Base-by-base conservation (phyloP, 106 monocot species). In the Dendrobium nobile region DNA sequence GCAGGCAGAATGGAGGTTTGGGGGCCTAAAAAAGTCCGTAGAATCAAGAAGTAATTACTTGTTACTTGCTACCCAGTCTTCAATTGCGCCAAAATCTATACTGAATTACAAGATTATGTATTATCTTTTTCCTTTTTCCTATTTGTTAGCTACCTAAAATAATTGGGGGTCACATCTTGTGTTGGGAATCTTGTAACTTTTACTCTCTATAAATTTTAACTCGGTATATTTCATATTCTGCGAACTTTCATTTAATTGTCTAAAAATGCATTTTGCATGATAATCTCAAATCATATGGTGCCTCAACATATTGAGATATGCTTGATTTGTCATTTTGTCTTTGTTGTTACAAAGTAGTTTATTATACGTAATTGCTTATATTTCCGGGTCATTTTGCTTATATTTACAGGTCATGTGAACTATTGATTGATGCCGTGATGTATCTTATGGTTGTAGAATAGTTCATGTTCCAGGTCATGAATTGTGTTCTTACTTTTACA, bases 1-100 rank as follows among this genome's bases (percentile, higher is more conserved):
- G 54, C 82, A 0, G 97, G 94, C 19, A 84, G 92, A 43, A 94
- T 97, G 94, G 97, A 97, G 84, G 97, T 97, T 42, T 97, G 97
- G 97, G 97, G 97, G 37, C 75, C 78, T 5, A 92, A 88, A 85
- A 97, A 91, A 82, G 87, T 82, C 17, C 81, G 88, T 7, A 84
- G 88, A 59, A 86, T 91, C 77, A 97, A 94, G 80, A 97, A 94
- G 86, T 94, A 92, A 88, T 7, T 41, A 16, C 33, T 37, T 37
- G 13, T 70, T 70, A 37, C 70, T 70, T 37, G 5, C 70, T n/a
- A 70, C 16, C 70, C 15, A 0, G 31, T 70, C 37, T 37, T 70
- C 70, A 70, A 31, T 70, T 37, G 15, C 15, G 70, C 70, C 13
- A n/a, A 65, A 65, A 65, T 65, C 64, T 31, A 70, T 37, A 70